Base-by-base conservation (phyloP, 176 grass and related monocot genomes). In the Oryza rufipogon region DNA sequence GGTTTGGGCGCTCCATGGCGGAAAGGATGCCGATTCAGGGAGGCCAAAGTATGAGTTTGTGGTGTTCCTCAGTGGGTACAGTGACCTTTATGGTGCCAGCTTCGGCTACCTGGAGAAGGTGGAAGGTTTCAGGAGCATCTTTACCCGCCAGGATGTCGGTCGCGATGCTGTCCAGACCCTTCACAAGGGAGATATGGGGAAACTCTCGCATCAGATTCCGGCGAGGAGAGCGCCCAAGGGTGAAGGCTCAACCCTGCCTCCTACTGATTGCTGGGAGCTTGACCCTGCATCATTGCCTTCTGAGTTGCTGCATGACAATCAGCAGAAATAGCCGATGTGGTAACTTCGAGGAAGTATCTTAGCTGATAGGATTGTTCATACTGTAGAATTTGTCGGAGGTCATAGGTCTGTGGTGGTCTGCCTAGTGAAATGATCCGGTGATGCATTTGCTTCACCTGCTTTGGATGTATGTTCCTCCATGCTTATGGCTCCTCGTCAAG, bases 221-320 rank as follows among this genome's bases (percentile, higher is more conserved):
- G 89, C 89, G 0, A 84, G 89, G 83, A 91, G 86, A 16, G 76
- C 95, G 61, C 70, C 91, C 39, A 87, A 77, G 49, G 65, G 74
- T 23, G 89, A 92, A 56, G 87, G 60, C 45, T 76, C 87, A 15
- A 20, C 47, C 0, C 77, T 96, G 81, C 89, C 86, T 20, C 76
- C 77, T 5, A 81, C 88, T 15, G 89, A 95, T 61, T 98, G 86
- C 78, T 98, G 93, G 93, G 93, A 98, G 73, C 91, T 98, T 71
- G 96, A 96, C 71, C 91, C 96, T 66, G 96, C 96, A 82, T 91
- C 96, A 1, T 81, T 96, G 76, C 93, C 91, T 84, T 28, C 89
- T 9, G 89, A 91, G 72, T 67, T 96, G 61, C 80, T 99, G 79
- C 17, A 10, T 1, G 49, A 84, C 7, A 3, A 68, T 46, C 70